Evolutionary conservation across 2,329 filamentous ascomycete genomes (phyloP), one percentile per base, ranked within the genome.

Genomic region (Scorias spongiosa): DNA sequence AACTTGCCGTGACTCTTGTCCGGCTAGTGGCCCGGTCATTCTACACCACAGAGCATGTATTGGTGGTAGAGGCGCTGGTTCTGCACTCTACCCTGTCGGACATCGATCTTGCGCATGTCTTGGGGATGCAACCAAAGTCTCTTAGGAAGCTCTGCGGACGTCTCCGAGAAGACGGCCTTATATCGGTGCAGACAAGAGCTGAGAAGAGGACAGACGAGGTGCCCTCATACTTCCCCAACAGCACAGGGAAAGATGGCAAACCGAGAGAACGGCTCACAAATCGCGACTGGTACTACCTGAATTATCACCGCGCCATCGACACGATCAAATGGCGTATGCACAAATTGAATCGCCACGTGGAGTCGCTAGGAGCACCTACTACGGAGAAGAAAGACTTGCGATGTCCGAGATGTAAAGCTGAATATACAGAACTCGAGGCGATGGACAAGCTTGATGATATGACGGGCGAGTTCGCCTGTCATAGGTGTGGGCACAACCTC

Each of bases 271-370:
- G 61, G n/a, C 42, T 59, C 18, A 56, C 54, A 28, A 51, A 58
- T 59, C 78, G 85, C 55, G 93, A 89, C 49, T 98, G 94, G 72
- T 98, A 93, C 68, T 98, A 85, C 65, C 89, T 98, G 60, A 88
- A 95, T 61, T 93, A 93, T 57, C 85, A 91, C 47, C 83, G 85
- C 46, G 86, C 89, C 30, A 86, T 98, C 57, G 91, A 98, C 65
- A 86, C 85, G 41, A 93, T 94, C 66, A 98, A 98, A 63, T 98
- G 84, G 75, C 81, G 85, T 49, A 79, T 94, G 42, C 88, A 89
- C 59, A 81, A 81, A 45, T 78, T 96, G 53, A 87, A 88, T 52
- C 88, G 89, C 60, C 79, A 82, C 44, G 86, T 96, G 46, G 88
- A 95, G 64, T 80, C 81, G 12, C 80, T 85, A 46, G 84, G 84